Evolutionary conservation across 495 filamentous ascomycete genomes (phyloP).

Genomic region (Lophiostoma macrostomum): DNA sequence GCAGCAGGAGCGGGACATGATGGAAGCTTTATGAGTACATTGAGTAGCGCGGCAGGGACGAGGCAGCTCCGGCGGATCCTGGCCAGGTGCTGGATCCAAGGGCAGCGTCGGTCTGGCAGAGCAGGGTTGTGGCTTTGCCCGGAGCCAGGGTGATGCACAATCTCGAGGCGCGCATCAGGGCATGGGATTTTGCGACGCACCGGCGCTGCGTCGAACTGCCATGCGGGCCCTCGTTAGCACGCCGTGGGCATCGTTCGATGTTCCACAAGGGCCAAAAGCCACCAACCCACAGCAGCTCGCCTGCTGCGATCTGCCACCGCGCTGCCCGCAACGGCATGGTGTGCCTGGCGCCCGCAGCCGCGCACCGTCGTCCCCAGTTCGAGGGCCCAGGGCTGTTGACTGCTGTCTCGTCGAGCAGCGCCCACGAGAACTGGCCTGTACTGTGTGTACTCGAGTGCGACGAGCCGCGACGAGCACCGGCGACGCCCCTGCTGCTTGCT

Average conservation of each 20-base stretch:
- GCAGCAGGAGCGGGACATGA: constrained; percentile 26
- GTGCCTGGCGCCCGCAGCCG: neutral
- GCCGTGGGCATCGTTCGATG: neutral
- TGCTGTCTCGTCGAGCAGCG: no score
- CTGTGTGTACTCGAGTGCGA: no score
- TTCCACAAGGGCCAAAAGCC: no score
- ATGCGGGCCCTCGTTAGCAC: constrained; percentile 9
- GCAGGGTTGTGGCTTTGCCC: constrained; percentile 3
- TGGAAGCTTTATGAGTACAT: constrained; percentile 26
- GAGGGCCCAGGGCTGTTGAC: no score
- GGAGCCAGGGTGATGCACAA: constrained; percentile 10
- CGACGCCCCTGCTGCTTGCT: no score
- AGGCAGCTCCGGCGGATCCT: constrained; percentile 4
- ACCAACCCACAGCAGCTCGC: neutral
- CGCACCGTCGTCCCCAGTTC: neutral
- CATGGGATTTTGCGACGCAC: no score
- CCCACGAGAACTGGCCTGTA: no score
- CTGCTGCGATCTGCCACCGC: neutral
- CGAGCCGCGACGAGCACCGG: no score
- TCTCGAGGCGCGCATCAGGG: no score
- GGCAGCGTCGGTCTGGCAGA: constrained; percentile 1
- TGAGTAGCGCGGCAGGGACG: constrained; percentile 31
- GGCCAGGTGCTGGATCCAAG: no score
- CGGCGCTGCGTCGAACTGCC: constrained; percentile 17
- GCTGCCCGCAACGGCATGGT: neutral